These are phyloP conservation scores for Penicillium turbatum DNA, from an alignment of 495 filamentous ascomycete species.

Conservation along the genomic window DNA sequence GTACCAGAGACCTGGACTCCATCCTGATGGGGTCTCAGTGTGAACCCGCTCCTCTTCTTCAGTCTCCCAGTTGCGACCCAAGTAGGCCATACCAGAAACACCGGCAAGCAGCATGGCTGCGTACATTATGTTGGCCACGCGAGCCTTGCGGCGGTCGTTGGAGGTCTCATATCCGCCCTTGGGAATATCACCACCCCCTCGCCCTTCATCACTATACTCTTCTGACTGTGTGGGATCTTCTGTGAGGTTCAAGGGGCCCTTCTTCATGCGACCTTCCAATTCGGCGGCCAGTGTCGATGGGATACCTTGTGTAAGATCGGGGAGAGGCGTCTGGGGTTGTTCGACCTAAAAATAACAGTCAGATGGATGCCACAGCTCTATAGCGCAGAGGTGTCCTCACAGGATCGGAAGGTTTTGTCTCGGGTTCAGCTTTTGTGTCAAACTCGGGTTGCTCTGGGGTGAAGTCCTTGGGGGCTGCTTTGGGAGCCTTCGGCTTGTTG, in stretches of 20 bases:
- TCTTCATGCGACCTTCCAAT: slow-evolving; percentile 55
- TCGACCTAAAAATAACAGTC: slow-evolving; percentile 23
- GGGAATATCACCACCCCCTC: slow-evolving; percentile 57
- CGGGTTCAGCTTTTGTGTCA: slow-evolving; percentile 36
- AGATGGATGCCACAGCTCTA: slow-evolving; percentile 8
- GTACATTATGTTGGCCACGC: slow-evolving; percentile 65
- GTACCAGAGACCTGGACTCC: slow-evolving; percentile 71
- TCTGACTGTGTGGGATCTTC: slow-evolving; percentile 52
- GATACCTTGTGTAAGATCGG: slow-evolving; percentile 86
- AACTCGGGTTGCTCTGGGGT: slow-evolving; percentile 44
- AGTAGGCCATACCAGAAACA: slow-evolving; percentile 56
- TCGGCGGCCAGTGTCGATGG: slow-evolving; percentile 76
- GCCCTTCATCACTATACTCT: slow-evolving; percentile 45
- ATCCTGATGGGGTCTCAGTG: slow-evolving; percentile 66
- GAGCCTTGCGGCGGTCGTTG: slow-evolving; percentile 70
- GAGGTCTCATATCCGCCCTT: slow-evolving; percentile 89
- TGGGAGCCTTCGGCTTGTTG: slow-evolving; percentile 17
- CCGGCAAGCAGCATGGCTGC: slow-evolving; percentile 45
- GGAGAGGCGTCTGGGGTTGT: slow-evolving; percentile 53
- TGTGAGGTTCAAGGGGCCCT: slow-evolving; percentile 51
- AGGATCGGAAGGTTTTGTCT: slow-evolving; percentile 26
- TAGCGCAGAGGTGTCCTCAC: slow-evolving; percentile 23
- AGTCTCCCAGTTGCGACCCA: slow-evolving; percentile 81
- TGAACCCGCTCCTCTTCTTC: slow-evolving; percentile 64
- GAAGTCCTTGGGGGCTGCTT: slow-evolving; percentile 24